Evolutionary conservation across 2,329 filamentous ascomycete genomes (phyloP).

Genomic region (Trichoderma sp.): DNA sequence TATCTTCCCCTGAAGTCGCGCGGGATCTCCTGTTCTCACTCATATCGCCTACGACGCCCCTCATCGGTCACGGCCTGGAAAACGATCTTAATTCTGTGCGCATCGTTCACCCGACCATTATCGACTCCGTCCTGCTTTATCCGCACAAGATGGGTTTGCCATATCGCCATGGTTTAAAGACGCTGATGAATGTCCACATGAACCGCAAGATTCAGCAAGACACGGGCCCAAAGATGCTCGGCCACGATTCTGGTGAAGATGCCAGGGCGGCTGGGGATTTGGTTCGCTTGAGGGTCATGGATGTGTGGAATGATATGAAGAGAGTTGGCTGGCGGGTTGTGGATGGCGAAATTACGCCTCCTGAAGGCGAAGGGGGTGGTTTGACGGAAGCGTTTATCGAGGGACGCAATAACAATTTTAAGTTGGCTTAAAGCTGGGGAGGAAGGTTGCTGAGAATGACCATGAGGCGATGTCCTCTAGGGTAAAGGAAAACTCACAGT

Average conservation of each 20-base stretch:
- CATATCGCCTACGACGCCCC: slow-evolving; percentile 71
- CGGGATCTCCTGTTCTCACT: slow-evolving; percentile 74
- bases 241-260: slow-evolving; percentile 92
- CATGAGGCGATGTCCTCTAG: background rate
- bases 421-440: background rate
- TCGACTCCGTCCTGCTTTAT: slow-evolving; percentile 84
- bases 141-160: slow-evolving; percentile 77
- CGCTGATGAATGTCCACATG: slow-evolving; percentile 67
- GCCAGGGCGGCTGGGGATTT: slow-evolving; percentile 85
- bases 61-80: slow-evolving; percentile 92
- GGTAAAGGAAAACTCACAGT: background rate
- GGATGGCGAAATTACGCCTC: slow-evolving; percentile 47
- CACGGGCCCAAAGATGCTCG: slow-evolving; percentile 47
- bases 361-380: slow-evolving; percentile 29
- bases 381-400: slow-evolving; percentile 43
- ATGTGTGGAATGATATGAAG: slow-evolving; percentile 68
- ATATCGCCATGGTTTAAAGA: slow-evolving; percentile 72
- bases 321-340: slow-evolving; percentile 64
- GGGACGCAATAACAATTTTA: slow-evolving; percentile 18
- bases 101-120: slow-evolving; percentile 77
- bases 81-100: slow-evolving; percentile 89
- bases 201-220: slow-evolving; percentile 77
- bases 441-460: background rate
- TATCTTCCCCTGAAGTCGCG: slow-evolving; percentile 71
- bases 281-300: slow-evolving; percentile 66